Conservation (phyloP, 106 monocot species). For the Allium fistulosum region DNA sequence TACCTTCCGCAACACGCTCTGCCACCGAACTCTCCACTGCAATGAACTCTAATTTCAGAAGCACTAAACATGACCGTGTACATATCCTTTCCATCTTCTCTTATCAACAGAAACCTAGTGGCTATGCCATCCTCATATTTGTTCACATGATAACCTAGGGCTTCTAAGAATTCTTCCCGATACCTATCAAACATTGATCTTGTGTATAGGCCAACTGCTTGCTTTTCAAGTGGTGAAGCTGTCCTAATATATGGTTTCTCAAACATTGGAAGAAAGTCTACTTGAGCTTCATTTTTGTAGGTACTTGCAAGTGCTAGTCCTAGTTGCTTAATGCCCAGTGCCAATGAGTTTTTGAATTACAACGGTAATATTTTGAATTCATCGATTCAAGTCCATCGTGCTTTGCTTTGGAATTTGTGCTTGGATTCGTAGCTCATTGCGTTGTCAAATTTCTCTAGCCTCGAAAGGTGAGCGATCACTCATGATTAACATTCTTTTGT, state of each 20-base stretch:
- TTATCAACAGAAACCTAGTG: constrained; percentile 37
- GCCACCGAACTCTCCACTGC: too few species aligned
- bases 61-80: constrained; percentile 33
- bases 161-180: constrained; percentile 63
- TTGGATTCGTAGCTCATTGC: too few species aligned
- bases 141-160: constrained; percentile 49
- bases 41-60: constrained; percentile 37
- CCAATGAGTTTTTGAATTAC: constrained; percentile 32
- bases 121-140: constrained; percentile 43
- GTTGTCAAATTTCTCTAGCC: too few species aligned
- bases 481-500: too few species aligned
- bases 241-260: constrained; percentile 49
- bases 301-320: constrained; percentile 27
- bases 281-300: constrained; percentile 43
- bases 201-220: constrained; percentile 51
- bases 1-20: too few species aligned
- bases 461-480: too few species aligned
- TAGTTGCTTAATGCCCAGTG: constrained; percentile 39
- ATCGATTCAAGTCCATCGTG: too few species aligned
- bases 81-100: constrained; percentile 34
- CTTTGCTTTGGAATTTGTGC: too few species aligned
- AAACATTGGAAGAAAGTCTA: constrained; percentile 46
- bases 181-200: constrained; percentile 48
- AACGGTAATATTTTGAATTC: too few species aligned
- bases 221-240: constrained; percentile 74